Evolutionary conservation across 2,329 filamentous ascomycete genomes (phyloP).

Genomic region (Pseudocercospora crystallina): DNA sequence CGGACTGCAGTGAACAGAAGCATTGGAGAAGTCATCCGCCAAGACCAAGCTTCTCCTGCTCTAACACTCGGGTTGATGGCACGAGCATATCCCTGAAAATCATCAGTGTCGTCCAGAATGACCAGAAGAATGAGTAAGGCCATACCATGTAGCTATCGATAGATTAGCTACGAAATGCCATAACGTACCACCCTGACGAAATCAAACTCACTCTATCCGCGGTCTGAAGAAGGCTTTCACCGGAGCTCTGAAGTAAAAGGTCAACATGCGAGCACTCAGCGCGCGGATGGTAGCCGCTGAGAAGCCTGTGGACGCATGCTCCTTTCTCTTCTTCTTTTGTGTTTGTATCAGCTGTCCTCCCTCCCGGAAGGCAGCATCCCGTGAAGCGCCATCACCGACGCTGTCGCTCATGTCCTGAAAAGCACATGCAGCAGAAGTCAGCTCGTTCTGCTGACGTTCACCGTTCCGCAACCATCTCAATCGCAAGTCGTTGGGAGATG

Average conservation of each 20-base stretch:
- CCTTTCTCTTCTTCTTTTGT: conserved; percentile 48
- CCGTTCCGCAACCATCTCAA: background rate
- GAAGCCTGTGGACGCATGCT: conserved; percentile 68
- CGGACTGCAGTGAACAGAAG: conserved; percentile 66
- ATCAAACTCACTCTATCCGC: conserved; percentile 71
- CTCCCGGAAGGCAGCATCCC: conserved; percentile 16
- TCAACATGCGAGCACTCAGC: conserved; percentile 76
- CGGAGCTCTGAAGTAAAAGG: conserved; percentile 89
- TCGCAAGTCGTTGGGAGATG: background rate
- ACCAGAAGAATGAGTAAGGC: background rate
- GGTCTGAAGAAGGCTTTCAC: conserved; percentile 92
- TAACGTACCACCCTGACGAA: background rate
- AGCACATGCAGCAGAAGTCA: background rate
- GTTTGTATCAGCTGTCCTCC: conserved; percentile 7
- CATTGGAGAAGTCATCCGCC: conserved; percentile 67
- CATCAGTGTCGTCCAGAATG: background rate
- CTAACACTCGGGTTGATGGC: conserved; percentile 60
- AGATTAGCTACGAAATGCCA: conserved; percentile 10
- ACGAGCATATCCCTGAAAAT: conserved; percentile 57
- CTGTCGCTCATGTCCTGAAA: conserved; percentile 19
- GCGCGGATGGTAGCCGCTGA: conserved; percentile 83
- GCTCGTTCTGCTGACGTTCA: background rate
- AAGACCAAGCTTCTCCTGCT: conserved; percentile 54
- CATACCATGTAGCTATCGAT: conserved; percentile 51
- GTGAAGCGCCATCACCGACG: conserved; percentile 15